phyloP scores from a whole-genome alignment of 441 rosid genomes.

The Erodium chrysanthum region DNA sequence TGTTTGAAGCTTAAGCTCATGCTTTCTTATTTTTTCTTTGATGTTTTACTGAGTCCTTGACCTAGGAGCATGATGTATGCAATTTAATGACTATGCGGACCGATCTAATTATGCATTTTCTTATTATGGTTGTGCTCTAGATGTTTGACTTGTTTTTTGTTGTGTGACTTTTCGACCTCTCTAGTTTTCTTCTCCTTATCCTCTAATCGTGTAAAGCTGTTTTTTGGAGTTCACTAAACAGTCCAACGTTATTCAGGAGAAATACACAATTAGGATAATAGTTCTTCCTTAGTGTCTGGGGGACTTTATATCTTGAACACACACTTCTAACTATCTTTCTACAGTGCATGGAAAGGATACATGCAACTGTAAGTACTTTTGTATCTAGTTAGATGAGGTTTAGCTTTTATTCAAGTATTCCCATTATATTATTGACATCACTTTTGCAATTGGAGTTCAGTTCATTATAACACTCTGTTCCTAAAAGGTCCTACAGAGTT shows the following conservation, averaged over 20 bases:
- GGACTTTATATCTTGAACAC: neutral
- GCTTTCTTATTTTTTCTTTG: conserved; percentile 9
- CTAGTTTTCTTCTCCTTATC: neutral
- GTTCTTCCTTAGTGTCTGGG: neutral
- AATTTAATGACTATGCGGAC: neutral
- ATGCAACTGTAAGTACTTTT: neutral
- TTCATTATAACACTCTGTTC: neutral
- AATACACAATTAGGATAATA: neutral
- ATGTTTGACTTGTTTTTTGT: neutral
- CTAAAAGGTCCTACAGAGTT: neutral
- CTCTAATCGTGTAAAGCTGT: neutral
- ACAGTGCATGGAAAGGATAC: neutral
- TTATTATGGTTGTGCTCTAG: conserved; percentile 5
- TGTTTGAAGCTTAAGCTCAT: conserved; percentile 15
- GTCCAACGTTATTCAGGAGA: neutral
- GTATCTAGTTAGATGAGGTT: neutral
- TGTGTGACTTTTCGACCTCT: neutral
- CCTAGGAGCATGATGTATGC: neutral
- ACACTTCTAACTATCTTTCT: neutral
- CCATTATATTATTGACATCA: neutral
- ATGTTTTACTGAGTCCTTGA: neutral
- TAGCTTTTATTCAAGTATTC: neutral
- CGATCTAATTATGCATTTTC: neutral
- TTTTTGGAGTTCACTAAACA: neutral
- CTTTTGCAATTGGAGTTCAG: neutral